Base-by-base conservation (phyloP, 1,139 yeast species). In the Scheffersomyces insectosa region DNA sequence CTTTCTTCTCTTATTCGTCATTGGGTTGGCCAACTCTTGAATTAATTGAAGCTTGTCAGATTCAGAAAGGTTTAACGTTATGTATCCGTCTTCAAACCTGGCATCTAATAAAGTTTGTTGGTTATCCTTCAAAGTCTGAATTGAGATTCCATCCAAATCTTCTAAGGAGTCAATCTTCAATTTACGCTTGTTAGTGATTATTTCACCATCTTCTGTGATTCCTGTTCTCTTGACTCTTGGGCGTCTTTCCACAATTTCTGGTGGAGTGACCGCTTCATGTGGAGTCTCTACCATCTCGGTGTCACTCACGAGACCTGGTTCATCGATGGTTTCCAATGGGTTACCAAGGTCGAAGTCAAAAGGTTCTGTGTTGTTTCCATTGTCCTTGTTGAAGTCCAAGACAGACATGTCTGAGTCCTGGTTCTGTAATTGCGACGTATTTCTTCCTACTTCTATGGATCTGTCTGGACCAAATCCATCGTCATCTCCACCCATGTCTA, bases 401-500 rank as follows among this genome's bases (percentile, higher is more conserved):
- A 55, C 51, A 1, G 75, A 66, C 31, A 68, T 50, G 25, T 70
- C 72, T n/a, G 63, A 62, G 16, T 59, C 59, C 5, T 54, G 52
- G 4, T 51, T 49, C 2, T 47, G 49, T 33, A 49, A 49, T 3
- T 53, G 57, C 29, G 59, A 56, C 3, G 63, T 72, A 40, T 73
- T 69, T 58, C 83, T 68, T 3, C 82, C 83, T 15, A 72, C 57
- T 56, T 80, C 83, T 15, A 79, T 69, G 3, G 79, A 72, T 38
- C 52, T 48, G 47, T 75, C 76, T 31, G 15, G 12, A 2, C 34
- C 34, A 31, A 31, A 31, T 6, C 34, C 52, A 14, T 46, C 46
- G 33, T 47, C 48, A 35, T 55, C 47, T 29, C 46, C 50, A 20
- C 46, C 51, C 15, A 51, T 56, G 34, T 62, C 65, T 16, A 68